These are phyloP conservation scores for Pisolithus sp. DNA, from an alignment of 768 basidiomycete genomes.

Conservation along the genomic window DNA sequence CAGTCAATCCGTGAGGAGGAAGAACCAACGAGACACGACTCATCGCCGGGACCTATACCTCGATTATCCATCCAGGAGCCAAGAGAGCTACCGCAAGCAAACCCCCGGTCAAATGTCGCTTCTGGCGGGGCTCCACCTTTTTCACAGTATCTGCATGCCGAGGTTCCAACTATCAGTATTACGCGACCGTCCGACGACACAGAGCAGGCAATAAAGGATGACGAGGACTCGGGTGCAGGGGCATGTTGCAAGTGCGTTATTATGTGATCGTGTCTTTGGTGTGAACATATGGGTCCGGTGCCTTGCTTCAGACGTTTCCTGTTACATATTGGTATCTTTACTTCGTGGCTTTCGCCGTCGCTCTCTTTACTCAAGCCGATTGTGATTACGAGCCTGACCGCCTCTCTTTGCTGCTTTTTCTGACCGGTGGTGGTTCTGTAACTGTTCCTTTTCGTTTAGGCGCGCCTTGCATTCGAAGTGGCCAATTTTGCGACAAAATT, in stretches of 20 bases:
- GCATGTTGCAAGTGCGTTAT: slow-evolving; percentile 81
- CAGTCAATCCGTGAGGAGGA: slow-evolving; percentile 2
- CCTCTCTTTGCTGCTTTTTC: not conserved
- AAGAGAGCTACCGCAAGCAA: slow-evolving; percentile 22
- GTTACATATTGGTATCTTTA: not conserved
- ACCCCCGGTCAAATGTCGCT: slow-evolving; percentile 10
- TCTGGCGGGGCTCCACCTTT: slow-evolving; percentile 54
- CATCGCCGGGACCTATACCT: slow-evolving; percentile 9
- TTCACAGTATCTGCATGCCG: slow-evolving; percentile 40
- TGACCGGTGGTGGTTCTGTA: not conserved
- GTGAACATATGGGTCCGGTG: not conserved
- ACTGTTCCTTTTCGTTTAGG: slow-evolving; percentile 4
- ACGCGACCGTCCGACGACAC: slow-evolving; percentile 25
- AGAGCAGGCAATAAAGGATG: slow-evolving; percentile 23
- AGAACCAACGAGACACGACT: not conserved
- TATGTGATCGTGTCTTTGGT: slow-evolving; percentile 51
- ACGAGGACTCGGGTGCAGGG: slow-evolving; percentile 44
- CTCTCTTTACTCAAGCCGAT: slow-evolving; percentile 3
- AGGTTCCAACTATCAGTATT: slow-evolving; percentile 29
- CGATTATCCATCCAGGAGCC: slow-evolving; percentile 20
- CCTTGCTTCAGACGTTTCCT: not conserved
- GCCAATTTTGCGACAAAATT: too few species aligned
- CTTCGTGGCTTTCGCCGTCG: slow-evolving; percentile 7
- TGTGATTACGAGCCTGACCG: not conserved
- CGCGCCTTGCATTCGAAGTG: slow-evolving; percentile 14